Evolutionary conservation across 1,284 basidiomycete species (phyloP), one percentile per base, ranked within the genome.

Genomic region (Pascua sp.): DNA sequence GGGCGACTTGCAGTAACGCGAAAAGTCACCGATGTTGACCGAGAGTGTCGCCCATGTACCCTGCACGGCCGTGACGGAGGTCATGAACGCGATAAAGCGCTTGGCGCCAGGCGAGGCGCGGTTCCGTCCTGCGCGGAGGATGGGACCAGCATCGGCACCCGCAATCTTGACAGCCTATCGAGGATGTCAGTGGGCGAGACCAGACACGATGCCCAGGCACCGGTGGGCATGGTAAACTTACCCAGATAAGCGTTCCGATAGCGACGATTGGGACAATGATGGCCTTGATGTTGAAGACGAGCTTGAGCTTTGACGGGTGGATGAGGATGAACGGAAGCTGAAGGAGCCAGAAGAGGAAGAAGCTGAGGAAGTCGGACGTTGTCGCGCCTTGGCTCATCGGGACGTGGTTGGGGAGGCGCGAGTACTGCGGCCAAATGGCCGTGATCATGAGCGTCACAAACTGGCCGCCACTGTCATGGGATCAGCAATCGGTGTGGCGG

Each of bases 201-300:
- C 24, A 32, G 24, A 7, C 24, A 7, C 3, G 24, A 18, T 16
- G 42, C 12, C n/a, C n/a, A 5, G 9, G 4, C 18, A 8, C 18
- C 7, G 11, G 10, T 11, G 18, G 5, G 17, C 17, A 11, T 13
- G 11, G 32, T 10, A 39, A 13, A 51, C 57, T 2, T 32, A 51
- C 82, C 87, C 86, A 89, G 17, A 86, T 84, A 60, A 88, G 78
- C 65, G 88, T 86, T 5, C 83, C 81, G 36, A 89, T 59, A 79
- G 85, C 87, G 3, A 85, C 81, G 8, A 81, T 74, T 1, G 86
- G 87, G 0, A 86, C 86, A 18, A 86, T 41, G 39, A 67, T 72
- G 0, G 83, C 82, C 74, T 89, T 88, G 58, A 80, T 73, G 47
- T 84, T 76, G 78, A 90, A 90, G 18, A 90, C 77, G 74, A 83